Conservation (phyloP, 495 filamentous ascomycete genomes). For the Bacidia rubella region DNA sequence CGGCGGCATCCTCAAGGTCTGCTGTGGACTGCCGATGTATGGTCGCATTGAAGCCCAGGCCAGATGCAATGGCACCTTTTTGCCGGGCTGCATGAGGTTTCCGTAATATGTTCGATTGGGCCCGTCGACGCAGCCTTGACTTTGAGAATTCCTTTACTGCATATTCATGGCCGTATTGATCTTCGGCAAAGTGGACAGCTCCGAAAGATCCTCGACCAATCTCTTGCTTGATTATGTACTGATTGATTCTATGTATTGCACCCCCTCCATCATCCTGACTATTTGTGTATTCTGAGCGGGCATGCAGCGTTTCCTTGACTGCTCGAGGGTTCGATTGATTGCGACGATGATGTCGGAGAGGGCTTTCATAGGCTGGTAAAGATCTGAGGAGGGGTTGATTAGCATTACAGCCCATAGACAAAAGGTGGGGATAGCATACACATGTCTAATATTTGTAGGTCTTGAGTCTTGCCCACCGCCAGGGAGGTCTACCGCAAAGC, state of each 20-base stretch:
- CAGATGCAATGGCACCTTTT: conserved; percentile 35
- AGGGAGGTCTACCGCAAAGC: conserved; percentile 25
- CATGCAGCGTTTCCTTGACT: conserved; percentile 89
- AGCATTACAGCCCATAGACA: too few relatives aligned
- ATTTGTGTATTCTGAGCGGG: conserved; percentile 71
- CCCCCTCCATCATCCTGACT: conserved; percentile 67
- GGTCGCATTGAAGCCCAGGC: conserved; percentile 50
- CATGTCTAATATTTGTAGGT: conserved; percentile 27
- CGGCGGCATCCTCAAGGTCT: conserved; percentile 36
- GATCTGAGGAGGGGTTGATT: conserved; percentile 30
- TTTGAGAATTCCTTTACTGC: conserved; percentile 98
- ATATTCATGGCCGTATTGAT: conserved; percentile 88
- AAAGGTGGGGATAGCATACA: conserved; percentile 28
- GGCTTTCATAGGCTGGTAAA: conserved; percentile 45
- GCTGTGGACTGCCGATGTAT: conserved; percentile 39
- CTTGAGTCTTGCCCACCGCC: conserved; percentile 12
- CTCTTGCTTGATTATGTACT: conserved; percentile 88
- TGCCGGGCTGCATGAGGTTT: conserved; percentile 42
- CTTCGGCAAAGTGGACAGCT: conserved; percentile 79
- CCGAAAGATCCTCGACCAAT: conserved; percentile 94
- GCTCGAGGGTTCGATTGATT: conserved; percentile 55
- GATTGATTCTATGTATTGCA: conserved; percentile 74
- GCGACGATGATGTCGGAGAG: conserved; percentile 61
- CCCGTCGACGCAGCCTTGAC: conserved; percentile 76
- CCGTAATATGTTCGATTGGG: conserved; percentile 81